Conservation (phyloP, 169 alveolate genomes). For the Miamiensis avidus region DNA sequence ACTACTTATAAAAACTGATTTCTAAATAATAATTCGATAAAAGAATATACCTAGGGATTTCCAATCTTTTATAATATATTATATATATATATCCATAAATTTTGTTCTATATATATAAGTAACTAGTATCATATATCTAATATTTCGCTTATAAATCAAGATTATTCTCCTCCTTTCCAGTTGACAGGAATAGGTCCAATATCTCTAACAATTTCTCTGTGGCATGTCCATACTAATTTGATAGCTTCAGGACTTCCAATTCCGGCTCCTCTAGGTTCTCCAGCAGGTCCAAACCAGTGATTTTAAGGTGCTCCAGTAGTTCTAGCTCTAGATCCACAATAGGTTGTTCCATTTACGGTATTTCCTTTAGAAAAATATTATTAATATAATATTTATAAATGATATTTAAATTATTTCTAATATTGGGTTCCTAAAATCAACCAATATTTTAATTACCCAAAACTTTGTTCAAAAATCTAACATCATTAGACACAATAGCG, state of each 20-base stretch:
- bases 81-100: too few relatives aligned
- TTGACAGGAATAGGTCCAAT: conserved; percentile 45
- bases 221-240: conserved; percentile 82
- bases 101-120: too few relatives aligned
- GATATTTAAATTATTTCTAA: background rate
- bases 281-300: conserved; percentile 92
- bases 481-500: conserved; percentile 85
- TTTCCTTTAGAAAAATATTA: conserved; percentile 42
- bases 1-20: too few relatives aligned
- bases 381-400: background rate
- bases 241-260: conserved; percentile 91
- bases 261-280: conserved; percentile 91
- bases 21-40: too few relatives aligned
- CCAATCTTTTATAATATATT: too few relatives aligned
- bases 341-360: conserved; percentile 86
- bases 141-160: background rate
- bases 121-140: too few relatives aligned
- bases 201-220: conserved; percentile 86
- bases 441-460: background rate
- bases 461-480: conserved; percentile 42
- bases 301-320: conserved; percentile 94
- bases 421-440: background rate
- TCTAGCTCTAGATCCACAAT: conserved; percentile 90
- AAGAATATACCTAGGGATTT: too few relatives aligned
- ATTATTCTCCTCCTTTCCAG: conserved; percentile 9